Evolutionary conservation across 1,284 basidiomycete species (phyloP).

Genomic region (Ceratobasidium sp.): DNA sequence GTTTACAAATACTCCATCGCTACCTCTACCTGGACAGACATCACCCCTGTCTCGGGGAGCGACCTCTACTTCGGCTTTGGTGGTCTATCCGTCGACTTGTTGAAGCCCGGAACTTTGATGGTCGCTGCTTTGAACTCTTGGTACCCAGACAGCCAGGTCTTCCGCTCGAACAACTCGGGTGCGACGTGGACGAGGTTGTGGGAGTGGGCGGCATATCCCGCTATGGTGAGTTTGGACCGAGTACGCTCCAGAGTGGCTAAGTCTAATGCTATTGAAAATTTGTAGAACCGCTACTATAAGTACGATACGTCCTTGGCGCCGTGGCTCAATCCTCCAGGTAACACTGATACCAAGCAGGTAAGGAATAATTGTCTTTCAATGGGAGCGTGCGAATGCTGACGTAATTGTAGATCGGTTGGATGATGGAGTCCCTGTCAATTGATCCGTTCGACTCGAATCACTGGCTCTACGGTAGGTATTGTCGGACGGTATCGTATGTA

Average conservation of each 20-base stretch:
- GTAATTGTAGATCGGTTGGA: conserved; percentile 57
- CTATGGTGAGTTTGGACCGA: conserved; percentile 7
- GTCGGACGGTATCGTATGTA: conserved; percentile 50
- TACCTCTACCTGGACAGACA: conserved; percentile 67
- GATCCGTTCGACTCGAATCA: conserved; percentile 70
- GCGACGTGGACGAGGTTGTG: conserved; percentile 70
- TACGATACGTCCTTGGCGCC: conserved; percentile 63
- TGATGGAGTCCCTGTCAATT: conserved; percentile 66
- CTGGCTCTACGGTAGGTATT: conserved; percentile 76
- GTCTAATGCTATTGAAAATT: neutral
- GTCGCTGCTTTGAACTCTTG: conserved; percentile 75
- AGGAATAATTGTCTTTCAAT: conserved; percentile 60
- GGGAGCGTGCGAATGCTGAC: conserved; percentile 52
- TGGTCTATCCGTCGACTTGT: conserved; percentile 71
- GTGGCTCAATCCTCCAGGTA: conserved; percentile 41
- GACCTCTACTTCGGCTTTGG: conserved; percentile 68
- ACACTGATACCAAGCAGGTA: conserved; percentile 38
- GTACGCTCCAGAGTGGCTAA: too few relatives aligned
- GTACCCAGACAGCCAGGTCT: conserved; percentile 76
- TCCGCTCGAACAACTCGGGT: conserved; percentile 69
- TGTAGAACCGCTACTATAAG: conserved; percentile 64
- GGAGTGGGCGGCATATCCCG: conserved; percentile 60
- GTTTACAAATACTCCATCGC: conserved; percentile 63
- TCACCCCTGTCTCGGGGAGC: conserved; percentile 64
- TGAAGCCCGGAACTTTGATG: conserved; percentile 74